Conservation (phyloP, 768 basidiomycete species). For the Russula compacta region DNA sequence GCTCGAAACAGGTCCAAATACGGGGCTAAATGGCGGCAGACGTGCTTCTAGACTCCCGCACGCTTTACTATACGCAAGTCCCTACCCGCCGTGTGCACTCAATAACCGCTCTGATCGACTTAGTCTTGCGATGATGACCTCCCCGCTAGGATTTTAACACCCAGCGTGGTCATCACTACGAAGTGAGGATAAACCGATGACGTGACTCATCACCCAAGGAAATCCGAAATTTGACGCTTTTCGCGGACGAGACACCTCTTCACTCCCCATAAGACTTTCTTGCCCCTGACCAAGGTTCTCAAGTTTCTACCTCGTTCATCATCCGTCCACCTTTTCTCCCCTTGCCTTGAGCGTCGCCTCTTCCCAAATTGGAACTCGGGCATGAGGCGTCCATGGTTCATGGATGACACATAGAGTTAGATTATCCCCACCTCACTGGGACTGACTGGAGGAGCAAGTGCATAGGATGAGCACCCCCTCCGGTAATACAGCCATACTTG, state of each 20-base stretch:
- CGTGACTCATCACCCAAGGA: background rate
- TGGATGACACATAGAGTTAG: background rate
- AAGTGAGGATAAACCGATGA: background rate
- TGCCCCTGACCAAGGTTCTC: background rate
- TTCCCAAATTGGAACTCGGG: background rate
- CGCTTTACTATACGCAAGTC: background rate
- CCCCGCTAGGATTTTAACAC: background rate
- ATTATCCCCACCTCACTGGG: background rate
- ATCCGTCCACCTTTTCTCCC: too few species aligned
- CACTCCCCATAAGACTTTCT: too few species aligned
- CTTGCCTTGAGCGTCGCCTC: background rate
- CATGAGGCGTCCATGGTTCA: background rate
- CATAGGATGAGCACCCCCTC: background rate
- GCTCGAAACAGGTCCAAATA: background rate
- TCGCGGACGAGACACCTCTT: background rate
- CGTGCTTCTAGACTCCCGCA: background rate
- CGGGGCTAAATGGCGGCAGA: background rate
- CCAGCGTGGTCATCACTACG: background rate
- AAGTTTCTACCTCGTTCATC: background rate
- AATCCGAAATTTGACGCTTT: too few species aligned
- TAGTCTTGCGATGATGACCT: background rate
- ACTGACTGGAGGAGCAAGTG: background rate
- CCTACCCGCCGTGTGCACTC: background rate
- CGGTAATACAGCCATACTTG: background rate
- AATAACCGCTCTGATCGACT: background rate